Percentiles rank a stretch among this genome's conserved stretches.
These are phyloP conservation scores for Microbotryomycetes sp. DNA, from an alignment of 1,284 basidiomycete species.

Conservation along the genomic window DNA sequence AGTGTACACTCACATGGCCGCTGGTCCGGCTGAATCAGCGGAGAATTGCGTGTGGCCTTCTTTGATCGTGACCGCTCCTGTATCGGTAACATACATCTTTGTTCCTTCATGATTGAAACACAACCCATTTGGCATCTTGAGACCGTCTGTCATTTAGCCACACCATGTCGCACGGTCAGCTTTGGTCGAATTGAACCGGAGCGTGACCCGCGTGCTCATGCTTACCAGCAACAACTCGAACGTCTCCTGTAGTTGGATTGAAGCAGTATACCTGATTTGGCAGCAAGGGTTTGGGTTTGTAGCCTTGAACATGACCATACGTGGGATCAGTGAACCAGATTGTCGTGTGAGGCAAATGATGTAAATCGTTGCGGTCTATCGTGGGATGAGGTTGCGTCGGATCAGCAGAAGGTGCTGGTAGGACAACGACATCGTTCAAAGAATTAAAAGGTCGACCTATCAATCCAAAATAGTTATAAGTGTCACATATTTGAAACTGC, in stretches of 20 bases:
- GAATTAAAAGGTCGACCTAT: conserved; percentile 29
- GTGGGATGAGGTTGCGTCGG: not conserved
- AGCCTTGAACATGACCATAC: conserved; percentile 38
- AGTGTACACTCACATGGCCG: not conserved
- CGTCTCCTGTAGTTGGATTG: conserved; percentile 24
- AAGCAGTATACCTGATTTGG: conserved; percentile 36
- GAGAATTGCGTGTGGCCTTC: conserved; percentile 23
- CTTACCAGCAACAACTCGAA: conserved; percentile 31
- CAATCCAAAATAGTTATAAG: not conserved
- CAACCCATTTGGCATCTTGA: conserved; percentile 15
- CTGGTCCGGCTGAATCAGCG: not conserved
- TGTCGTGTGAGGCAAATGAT: conserved; percentile 11
- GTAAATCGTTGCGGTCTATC: conserved; percentile 7
- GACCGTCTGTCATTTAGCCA: conserved; percentile 14
- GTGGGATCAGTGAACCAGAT: conserved; percentile 42
- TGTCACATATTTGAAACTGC: no score
- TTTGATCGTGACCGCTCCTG: conserved; percentile 23
- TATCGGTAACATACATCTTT: conserved; percentile 35
- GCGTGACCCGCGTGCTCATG: no score
- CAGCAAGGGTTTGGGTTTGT: conserved; percentile 29
- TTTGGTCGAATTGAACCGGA: not conserved
- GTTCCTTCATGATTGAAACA: conserved; percentile 20
- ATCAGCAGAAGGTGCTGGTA: conserved; percentile 7
- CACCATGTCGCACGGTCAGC: no score
- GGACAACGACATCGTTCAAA: conserved; percentile 33